Base-by-base conservation (phyloP, 306 rosid genomes). In the Datisca glomerata region DNA sequence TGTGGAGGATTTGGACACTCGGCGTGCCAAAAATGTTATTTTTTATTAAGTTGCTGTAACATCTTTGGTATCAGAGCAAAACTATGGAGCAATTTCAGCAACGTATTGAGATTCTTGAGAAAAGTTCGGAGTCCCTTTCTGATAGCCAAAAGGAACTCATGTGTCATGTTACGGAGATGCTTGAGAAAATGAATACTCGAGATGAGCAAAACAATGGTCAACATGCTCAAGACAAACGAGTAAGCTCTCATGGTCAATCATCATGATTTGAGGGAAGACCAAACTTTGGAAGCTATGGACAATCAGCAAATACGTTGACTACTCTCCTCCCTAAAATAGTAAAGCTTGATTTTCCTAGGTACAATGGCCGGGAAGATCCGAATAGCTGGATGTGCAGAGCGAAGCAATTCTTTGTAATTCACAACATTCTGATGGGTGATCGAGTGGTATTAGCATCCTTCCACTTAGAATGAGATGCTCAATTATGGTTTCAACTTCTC, bases 11-110 rank as follows among this genome's bases (percentile, higher is more conserved):
- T n/a, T n/a, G n/a, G n/a, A n/a, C n/a, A n/a, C n/a, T n/a, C n/a
- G n/a, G n/a, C n/a, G n/a, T n/a, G n/a, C n/a, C n/a, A n/a, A n/a
- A n/a, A n/a, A n/a, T n/a, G n/a, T n/a, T n/a, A n/a, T n/a, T n/a
- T n/a, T n/a, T n/a, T n/a, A n/a, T n/a, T n/a, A n/a, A n/a, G n/a
- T 25, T 25, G 8, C 31, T 38, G 43, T 43, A 43, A 21, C 33
- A 44, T 2, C 18, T 23, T 29, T 29, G 5, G 39, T 11, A 47
- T 29, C 40, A 29, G 25, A 47, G 52, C 24, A 7, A 12, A 16
- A 0, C n/a, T n/a, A 47, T 31, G 27, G 27, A 47, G 8, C n/a
- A n/a, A n/a, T n/a, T n/a, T n/a, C n/a, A n/a, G n/a, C n/a, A 41
- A 47, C 4, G 20, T 18, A 29, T 18, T 47, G 25, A 4, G 9